Percentiles rank a stretch among this genome's conserved stretches.
Evolutionary conservation across 768 basidiomycete species (phyloP).

Genomic region (Calvatia gigantea): DNA sequence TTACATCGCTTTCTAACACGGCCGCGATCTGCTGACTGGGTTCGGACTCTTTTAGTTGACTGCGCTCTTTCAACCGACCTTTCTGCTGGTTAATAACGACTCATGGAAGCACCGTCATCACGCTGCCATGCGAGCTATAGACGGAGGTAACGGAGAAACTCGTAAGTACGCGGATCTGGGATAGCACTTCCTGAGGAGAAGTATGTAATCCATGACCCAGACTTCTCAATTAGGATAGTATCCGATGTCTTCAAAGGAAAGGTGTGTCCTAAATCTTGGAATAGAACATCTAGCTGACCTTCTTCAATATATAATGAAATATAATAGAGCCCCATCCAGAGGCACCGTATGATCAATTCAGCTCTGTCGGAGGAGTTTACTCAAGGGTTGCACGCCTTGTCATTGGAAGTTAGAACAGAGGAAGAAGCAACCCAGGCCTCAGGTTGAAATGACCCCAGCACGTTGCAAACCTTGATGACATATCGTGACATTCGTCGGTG

Average conservation of each 20-base stretch:
- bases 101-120: conserved; percentile 87
- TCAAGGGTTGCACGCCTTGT: conserved; percentile 73
- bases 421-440: conserved; percentile 33
- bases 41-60: conserved; percentile 53
- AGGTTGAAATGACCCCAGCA: not conserved
- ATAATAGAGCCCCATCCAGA: conserved; percentile 66
- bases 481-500: not conserved
- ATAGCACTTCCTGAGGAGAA: not conserved
- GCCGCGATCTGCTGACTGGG: conserved; percentile 5
- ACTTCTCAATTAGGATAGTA: conserved; percentile 74
- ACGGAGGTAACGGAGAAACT: conserved; percentile 70
- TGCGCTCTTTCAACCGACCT: conserved; percentile 54
- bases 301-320: conserved; percentile 11
- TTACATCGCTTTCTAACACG: conserved; percentile 22
- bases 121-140: conserved; percentile 70
- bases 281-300: conserved; percentile 10
- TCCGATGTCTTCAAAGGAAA: conserved; percentile 73
- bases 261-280: conserved; percentile 36
- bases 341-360: conserved; percentile 77
- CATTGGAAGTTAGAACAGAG: conserved; percentile 69
- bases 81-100: conserved; percentile 71
- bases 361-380: conserved; percentile 69
- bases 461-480: not conserved
- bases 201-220: conserved; percentile 31
- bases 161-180: conserved; percentile 49